A percentile compares a stretch with the other conserved stretches of the same genome.
Conservation (phyloP, 495 filamentous ascomycete species). For the Xylaria grammica region DNA sequence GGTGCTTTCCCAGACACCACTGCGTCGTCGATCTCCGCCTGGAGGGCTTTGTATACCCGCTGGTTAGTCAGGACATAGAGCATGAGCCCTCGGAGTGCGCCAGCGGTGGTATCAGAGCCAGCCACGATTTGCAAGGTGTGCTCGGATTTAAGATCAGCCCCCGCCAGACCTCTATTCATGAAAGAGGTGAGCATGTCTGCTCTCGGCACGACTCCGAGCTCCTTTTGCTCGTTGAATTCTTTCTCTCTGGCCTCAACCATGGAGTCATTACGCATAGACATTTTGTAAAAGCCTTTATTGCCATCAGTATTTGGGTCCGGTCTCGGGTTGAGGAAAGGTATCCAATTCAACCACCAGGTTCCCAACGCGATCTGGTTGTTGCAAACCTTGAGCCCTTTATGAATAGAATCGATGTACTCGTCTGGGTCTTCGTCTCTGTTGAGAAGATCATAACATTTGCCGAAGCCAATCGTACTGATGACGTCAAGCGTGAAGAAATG, state of each 20-base stretch:
- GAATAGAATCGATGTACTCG: constrained; percentile 44
- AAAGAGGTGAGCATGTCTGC: constrained; percentile 50
- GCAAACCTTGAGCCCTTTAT: constrained; percentile 37
- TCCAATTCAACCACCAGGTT: constrained; percentile 21
- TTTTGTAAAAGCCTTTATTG: constrained; percentile 52
- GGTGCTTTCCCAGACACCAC: constrained; percentile 30
- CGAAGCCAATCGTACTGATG: constrained; percentile 50
- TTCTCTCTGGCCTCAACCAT: constrained; percentile 32
- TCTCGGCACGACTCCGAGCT: background rate
- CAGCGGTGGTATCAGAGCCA: constrained; percentile 64
- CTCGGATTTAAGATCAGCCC: constrained; percentile 40
- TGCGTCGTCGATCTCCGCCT: constrained; percentile 58
- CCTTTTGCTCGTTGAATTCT: constrained; percentile 9
- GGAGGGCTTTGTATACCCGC: constrained; percentile 54
- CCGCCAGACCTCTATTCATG: constrained; percentile 42
- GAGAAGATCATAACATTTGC: constrained; percentile 48
- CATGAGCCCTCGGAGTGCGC: constrained; percentile 58
- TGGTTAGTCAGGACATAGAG: constrained; percentile 55
- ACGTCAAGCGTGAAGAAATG: constrained; percentile 55
- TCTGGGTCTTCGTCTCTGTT: constrained; percentile 45
- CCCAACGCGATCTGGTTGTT: constrained; percentile 16
- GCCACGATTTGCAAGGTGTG: constrained; percentile 37
- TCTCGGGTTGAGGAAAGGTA: constrained; percentile 30
- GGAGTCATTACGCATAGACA: constrained; percentile 44
- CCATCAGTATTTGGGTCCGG: constrained; percentile 41